Conservation (phyloP, 257 asterid species). For the Anisodus tanguticus region DNA sequence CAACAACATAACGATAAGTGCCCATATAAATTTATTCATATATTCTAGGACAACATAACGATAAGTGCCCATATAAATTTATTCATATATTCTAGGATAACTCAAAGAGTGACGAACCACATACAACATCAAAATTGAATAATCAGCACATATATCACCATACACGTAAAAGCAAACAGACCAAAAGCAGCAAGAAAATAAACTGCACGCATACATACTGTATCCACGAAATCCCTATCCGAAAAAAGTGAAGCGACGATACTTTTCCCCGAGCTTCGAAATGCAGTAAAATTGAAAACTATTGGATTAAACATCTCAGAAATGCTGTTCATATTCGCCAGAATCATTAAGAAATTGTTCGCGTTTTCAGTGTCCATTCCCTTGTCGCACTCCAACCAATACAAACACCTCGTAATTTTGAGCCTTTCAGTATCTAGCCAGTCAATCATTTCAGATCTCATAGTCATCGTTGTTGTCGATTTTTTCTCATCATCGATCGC, state of each 20-base stretch:
- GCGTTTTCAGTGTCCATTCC: neutral
- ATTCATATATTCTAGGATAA: neutral
- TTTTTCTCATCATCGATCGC: neutral
- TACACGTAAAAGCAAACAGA: neutral
- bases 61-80: neutral
- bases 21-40: neutral
- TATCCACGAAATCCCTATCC: neutral
- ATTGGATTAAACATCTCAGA: neutral
- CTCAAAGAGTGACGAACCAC: neutral
- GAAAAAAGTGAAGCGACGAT: neutral
- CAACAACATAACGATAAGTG: neutral
- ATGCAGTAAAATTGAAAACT: neutral
- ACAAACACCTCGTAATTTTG: neutral
- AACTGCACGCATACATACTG: neutral
- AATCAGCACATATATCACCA: neutral
- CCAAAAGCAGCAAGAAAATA: neutral
- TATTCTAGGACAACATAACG: neutral
- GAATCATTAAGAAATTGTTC: conserved; percentile 7
- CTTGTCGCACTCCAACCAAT: neutral
- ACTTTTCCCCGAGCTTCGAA: neutral
- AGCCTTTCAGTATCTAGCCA: neutral
- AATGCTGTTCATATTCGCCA: conserved; percentile 2
- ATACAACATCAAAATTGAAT: neutral
- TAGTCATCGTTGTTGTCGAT: neutral
- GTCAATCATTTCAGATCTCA: conserved; percentile 22